Percentiles rank a stretch among this genome's conserved stretches.
Conservation (phyloP, 495 filamentous ascomycete species). For the Lasiosphaeria miniovina region DNA sequence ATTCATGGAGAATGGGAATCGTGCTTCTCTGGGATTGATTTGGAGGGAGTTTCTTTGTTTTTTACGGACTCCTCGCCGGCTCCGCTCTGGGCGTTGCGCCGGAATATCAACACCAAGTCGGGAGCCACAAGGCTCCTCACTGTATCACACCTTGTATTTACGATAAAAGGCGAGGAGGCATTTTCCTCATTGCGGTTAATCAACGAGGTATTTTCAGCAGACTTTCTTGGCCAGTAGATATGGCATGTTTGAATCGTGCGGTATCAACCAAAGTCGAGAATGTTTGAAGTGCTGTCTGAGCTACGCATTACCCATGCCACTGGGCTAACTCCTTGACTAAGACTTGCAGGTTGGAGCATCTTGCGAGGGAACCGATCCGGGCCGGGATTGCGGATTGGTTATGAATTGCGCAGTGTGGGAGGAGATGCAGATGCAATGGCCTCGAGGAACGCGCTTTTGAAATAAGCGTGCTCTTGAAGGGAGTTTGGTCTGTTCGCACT, state of each 20-base stretch:
- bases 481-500: too few relatives aligned
- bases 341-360: too few relatives aligned
- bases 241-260: slow-evolving; percentile 8
- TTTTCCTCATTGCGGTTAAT: slow-evolving; percentile 37
- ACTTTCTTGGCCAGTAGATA: background rate
- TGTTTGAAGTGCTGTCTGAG: background rate
- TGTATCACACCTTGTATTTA: slow-evolving; percentile 38
- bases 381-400: too few relatives aligned
- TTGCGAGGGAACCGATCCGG: too few relatives aligned
- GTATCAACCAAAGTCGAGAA: slow-evolving; percentile 22
- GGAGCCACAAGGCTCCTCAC: slow-evolving; percentile 22
- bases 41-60: slow-evolving; percentile 35
- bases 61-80: slow-evolving; percentile 22
- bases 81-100: slow-evolving; percentile 11
- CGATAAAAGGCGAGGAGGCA: slow-evolving; percentile 33
- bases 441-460: too few relatives aligned
- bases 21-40: slow-evolving; percentile 28
- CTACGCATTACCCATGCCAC: too few relatives aligned
- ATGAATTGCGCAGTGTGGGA: too few relatives aligned
- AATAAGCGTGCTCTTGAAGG: too few relatives aligned
- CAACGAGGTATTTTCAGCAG: slow-evolving; percentile 14
- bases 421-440: too few relatives aligned
- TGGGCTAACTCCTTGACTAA: too few relatives aligned
- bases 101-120: slow-evolving; percentile 15
- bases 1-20: slow-evolving; percentile 26